phyloP scores from a whole-genome alignment of 129 eudicot species.

The Tagetes erecta region DNA sequence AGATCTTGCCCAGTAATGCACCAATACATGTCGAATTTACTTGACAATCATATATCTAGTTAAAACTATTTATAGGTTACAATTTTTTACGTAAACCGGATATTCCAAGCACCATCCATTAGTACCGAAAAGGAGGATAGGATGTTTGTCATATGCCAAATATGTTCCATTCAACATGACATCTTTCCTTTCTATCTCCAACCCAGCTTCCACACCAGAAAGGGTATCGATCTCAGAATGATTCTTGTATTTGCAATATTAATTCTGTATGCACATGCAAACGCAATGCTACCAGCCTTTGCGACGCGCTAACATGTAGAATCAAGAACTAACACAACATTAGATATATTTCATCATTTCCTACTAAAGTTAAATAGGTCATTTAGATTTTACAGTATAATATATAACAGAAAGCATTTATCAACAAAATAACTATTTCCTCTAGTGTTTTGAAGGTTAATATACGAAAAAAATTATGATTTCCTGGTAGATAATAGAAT shows the following conservation, averaged over 20 bases:
- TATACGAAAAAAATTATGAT: no score
- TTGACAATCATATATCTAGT: background rate
- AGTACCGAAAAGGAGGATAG: background rate
- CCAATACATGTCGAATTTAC: background rate
- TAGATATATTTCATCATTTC: background rate
- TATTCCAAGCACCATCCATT: slow-evolving; percentile 8
- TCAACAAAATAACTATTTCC: no score
- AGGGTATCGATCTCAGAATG: background rate
- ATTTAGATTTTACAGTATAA: background rate
- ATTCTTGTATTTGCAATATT: background rate
- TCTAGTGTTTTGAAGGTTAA: no score
- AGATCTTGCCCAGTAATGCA: slow-evolving; percentile 11
- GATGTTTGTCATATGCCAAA: background rate
- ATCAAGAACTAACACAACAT: background rate
- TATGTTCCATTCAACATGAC: background rate
- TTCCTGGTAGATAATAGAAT: no score
- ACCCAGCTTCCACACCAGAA: background rate
- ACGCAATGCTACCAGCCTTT: background rate
- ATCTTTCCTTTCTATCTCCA: background rate
- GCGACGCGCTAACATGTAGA: background rate
- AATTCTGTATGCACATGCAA: background rate
- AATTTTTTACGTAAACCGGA: background rate
- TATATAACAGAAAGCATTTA: no score
- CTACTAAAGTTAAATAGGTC: background rate
- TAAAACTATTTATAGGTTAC: background rate